These are phyloP conservation scores for Tolypocladium capitatum DNA, from an alignment of 2,329 filamentous ascomycete species.

Conservation along the genomic window DNA sequence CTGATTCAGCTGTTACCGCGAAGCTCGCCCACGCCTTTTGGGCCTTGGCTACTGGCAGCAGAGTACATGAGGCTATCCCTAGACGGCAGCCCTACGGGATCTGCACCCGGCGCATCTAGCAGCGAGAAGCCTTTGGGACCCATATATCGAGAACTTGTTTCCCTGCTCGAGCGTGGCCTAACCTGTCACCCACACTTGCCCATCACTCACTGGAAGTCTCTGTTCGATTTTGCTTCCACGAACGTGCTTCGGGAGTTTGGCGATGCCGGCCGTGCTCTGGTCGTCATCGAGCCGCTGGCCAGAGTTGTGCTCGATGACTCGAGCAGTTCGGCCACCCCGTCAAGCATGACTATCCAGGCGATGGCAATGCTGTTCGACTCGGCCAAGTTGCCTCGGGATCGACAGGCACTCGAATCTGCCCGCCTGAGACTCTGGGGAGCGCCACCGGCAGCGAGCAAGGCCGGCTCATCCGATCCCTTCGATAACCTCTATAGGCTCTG, in stretches of 20 bases:
- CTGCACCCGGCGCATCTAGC: constrained; percentile 10
- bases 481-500: constrained; percentile 51
- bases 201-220: constrained; percentile 31
- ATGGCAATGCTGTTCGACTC: constrained; percentile 22
- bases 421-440: constrained; percentile 49
- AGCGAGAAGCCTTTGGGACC: constrained; percentile 41
- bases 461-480: constrained; percentile 48
- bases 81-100: constrained; percentile 13
- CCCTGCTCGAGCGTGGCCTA: constrained; percentile 52
- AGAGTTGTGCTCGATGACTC: constrained; percentile 32
- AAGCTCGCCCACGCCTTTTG: constrained; percentile 30
- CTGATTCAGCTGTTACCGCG: constrained; percentile 35
- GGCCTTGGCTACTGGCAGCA: constrained; percentile 38
- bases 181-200: constrained; percentile 33
- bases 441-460: constrained; percentile 12
- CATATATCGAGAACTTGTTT: constrained; percentile 57
- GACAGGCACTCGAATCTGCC: constrained; percentile 50
- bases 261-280: constrained; percentile 51
- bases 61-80: constrained; percentile 30
- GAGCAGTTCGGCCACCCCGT: constrained; percentile 10
- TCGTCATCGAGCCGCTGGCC: constrained; percentile 59
- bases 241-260: constrained; percentile 51
- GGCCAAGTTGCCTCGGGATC: constrained; percentile 44
- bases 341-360: constrained; percentile 23
- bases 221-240: constrained; percentile 44